Percentiles rank a stretch among this genome's conserved stretches.
Evolutionary conservation across 352 stramenopile genomes (phyloP).

Genomic region (Globisporangium apiculatum): DNA sequence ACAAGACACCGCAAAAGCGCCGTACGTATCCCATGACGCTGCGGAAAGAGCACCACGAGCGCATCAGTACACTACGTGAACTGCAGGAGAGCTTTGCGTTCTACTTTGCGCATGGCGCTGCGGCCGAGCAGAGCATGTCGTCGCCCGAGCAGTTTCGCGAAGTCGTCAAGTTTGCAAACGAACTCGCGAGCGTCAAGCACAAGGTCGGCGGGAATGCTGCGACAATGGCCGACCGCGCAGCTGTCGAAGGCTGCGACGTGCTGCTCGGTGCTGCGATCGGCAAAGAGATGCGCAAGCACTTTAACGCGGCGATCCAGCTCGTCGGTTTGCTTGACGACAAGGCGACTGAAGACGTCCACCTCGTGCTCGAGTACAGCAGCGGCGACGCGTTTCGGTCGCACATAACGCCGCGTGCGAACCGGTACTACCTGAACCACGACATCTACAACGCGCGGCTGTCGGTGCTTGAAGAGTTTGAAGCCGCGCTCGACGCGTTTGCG

Average conservation of each 20-base stretch:
- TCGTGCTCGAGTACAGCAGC: constrained; percentile 74
- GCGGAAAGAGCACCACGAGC: constrained; percentile 56
- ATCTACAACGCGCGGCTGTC: constrained; percentile 78
- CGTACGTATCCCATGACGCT: constrained; percentile 19
- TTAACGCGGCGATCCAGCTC: constrained; percentile 53
- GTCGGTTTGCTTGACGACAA: constrained; percentile 52
- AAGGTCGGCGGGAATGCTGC: constrained; percentile 75
- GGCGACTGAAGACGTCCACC: constrained; percentile 68
- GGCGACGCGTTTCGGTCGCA: constrained; percentile 56
- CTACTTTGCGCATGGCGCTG: constrained; percentile 75
- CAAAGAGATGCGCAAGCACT: constrained; percentile 67
- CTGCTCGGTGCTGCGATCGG: constrained; percentile 69
- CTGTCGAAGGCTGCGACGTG: constrained; percentile 60
- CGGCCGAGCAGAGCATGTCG: constrained; percentile 78
- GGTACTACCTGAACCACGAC: constrained; percentile 85
- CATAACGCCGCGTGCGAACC: constrained; percentile 62
- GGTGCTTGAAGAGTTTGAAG: constrained; percentile 72
- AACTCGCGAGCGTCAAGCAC: constrained; percentile 43
- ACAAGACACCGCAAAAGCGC: constrained; percentile 18
- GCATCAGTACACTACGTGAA: constrained; percentile 49
- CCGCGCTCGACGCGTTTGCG: constrained; percentile 43
- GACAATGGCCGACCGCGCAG: constrained; percentile 69
- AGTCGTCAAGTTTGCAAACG: constrained; percentile 61
- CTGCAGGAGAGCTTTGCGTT: constrained; percentile 79
- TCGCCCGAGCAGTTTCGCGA: constrained; percentile 69